Percentiles rank a stretch among this genome's conserved stretches.
These are phyloP conservation scores for Patellifolia procumbens DNA, from an alignment of 179 eudicot species.

Conservation along the genomic window DNA sequence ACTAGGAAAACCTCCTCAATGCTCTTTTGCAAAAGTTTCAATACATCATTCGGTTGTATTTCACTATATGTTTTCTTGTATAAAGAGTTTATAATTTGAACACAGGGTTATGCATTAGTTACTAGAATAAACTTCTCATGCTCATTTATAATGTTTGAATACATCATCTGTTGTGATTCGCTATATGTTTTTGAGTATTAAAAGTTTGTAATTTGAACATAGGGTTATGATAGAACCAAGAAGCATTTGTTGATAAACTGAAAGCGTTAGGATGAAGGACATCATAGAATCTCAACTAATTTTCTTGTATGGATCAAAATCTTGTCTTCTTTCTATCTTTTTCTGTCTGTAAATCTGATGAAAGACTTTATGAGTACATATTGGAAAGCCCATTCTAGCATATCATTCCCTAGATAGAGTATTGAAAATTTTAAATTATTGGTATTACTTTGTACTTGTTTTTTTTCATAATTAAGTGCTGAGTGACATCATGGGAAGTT, in stretches of 20 bases:
- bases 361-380: neutral
- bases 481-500: conserved; percentile 24
- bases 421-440: neutral
- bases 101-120: no score
- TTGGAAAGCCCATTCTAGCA: neutral
- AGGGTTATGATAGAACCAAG: neutral
- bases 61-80: no score
- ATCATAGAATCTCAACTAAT: neutral
- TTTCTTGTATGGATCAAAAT: neutral
- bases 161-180: neutral
- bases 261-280: neutral
- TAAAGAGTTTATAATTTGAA: no score
- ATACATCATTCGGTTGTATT: no score
- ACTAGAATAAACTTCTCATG: neutral
- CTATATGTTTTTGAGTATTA: neutral
- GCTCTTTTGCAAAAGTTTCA: no score
- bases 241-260: neutral
- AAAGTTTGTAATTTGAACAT: neutral
- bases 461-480: conserved; percentile 11
- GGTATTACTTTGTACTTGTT: conserved; percentile 3
- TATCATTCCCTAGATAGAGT: neutral
- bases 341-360: neutral
- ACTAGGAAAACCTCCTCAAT: no score
- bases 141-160: neutral
- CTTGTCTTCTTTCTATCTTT: neutral